Conservation (phyloP, 805 yeast genomes). For the Myxozyma mucilagina region DNA sequence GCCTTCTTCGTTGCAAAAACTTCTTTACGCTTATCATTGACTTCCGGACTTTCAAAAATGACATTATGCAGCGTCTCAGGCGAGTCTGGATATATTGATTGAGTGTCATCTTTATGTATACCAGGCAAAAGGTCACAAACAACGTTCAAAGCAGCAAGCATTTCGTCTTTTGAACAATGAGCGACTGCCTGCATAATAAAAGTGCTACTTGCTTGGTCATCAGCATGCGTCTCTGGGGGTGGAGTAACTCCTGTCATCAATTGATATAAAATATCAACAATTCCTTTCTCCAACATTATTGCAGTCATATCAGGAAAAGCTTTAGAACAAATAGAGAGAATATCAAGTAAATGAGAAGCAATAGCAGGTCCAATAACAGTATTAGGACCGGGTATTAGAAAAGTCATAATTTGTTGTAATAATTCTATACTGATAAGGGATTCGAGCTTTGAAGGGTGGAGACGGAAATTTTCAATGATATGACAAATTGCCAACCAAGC, state of each 20-base stretch:
- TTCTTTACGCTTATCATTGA: slow-evolving; percentile 34
- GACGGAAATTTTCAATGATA: slow-evolving; percentile 52
- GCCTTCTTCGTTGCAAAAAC: slow-evolving; percentile 13
- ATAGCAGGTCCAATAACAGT: slow-evolving; percentile 21
- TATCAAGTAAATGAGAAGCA: slow-evolving; percentile 34
- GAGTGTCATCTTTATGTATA: slow-evolving; percentile 22
- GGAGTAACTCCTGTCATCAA: slow-evolving; percentile 54
- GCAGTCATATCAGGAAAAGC: slow-evolving; percentile 49
- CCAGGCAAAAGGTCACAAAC: slow-evolving; percentile 61
- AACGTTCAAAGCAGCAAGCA: slow-evolving; percentile 56
- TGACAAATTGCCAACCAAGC: slow-evolving; percentile 66
- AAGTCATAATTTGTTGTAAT: slow-evolving; percentile 33
- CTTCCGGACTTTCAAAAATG: slow-evolving; percentile 18
- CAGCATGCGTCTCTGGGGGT: slow-evolving; percentile 32
- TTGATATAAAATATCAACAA: slow-evolving; percentile 51
- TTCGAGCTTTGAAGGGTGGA: slow-evolving; percentile 48
- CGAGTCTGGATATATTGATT: slow-evolving; percentile 31
- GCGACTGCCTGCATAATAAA: slow-evolving; percentile 68
- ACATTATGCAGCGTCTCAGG: slow-evolving; percentile 1
- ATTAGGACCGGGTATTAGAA: slow-evolving; percentile 22
- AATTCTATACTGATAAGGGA: slow-evolving; percentile 45
- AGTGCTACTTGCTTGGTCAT: slow-evolving; percentile 39
- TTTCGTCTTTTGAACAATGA: slow-evolving; percentile 68
- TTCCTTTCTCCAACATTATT: slow-evolving; percentile 49
- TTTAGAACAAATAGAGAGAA: slow-evolving; percentile 49